A percentile compares a stretch with the other conserved stretches of the same genome.
phyloP scores from a whole-genome alignment of 75 land plant genomes.

The Ceratopteris richardii region DNA sequence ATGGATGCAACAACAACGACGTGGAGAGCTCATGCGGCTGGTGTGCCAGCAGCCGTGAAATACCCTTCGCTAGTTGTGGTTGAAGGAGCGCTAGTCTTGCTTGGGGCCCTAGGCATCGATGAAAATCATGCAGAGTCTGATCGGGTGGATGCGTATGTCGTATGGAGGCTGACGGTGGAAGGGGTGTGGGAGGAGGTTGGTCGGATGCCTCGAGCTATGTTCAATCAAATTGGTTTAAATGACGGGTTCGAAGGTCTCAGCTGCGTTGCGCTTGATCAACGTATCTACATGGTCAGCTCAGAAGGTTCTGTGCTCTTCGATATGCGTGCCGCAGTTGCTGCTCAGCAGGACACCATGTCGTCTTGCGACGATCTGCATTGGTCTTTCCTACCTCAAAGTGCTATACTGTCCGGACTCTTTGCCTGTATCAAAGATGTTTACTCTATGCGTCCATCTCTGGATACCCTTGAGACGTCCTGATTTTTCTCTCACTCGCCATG shows the following conservation, averaged over 20 bases:
- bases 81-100: neutral
- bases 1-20: neutral
- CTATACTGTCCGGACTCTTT: neutral
- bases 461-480: too few relatives aligned
- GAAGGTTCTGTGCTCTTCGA: neutral
- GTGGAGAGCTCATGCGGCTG: constrained; percentile 1
- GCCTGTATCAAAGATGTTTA: constrained; percentile 3
- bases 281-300: neutral
- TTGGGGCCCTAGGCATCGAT: neutral
- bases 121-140: too few relatives aligned
- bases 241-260: neutral
- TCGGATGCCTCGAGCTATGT: neutral
- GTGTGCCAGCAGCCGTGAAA: neutral
- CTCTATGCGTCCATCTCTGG: neutral
- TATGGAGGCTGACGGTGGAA: neutral
- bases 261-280: neutral
- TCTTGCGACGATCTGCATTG: neutral
- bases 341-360: too few relatives aligned
- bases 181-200: constrained; percentile 1
- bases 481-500: too few relatives aligned
- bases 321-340: too few relatives aligned
- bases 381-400: neutral
- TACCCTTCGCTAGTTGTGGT: neutral
- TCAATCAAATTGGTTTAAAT: neutral
- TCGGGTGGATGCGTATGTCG: neutral